Conservation (phyloP, 371 early-diverging fungal species). For the Mucor circinelloides region DNA sequence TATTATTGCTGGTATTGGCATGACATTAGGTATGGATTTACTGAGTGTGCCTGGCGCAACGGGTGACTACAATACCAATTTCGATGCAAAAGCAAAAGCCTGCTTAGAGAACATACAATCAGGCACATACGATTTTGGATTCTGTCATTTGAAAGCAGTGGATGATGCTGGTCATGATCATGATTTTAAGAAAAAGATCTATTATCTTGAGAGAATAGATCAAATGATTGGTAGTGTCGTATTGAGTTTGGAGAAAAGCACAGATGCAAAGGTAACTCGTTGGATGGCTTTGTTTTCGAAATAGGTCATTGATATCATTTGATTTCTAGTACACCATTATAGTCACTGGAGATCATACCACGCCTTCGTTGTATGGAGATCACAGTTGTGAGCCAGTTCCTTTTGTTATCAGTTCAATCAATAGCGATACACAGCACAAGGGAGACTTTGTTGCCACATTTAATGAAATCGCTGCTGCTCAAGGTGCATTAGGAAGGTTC, state of each 20-base stretch:
- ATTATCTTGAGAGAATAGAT: constrained; percentile 50
- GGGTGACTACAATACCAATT: constrained; percentile 52
- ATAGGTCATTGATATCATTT: too few relatives aligned
- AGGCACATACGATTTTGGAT: constrained; percentile 45
- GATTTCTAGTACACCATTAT: constrained; percentile 36
- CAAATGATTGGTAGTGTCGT: constrained; percentile 42
- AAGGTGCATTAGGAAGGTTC: constrained; percentile 47
- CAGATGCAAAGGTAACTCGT: background rate
- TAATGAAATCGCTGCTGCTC: constrained; percentile 34
- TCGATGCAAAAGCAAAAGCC: constrained; percentile 47
- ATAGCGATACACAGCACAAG: background rate
- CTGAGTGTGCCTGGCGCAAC: constrained; percentile 52
- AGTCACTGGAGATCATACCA: constrained; percentile 60
- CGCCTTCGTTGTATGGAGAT: constrained; percentile 51
- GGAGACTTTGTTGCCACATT: constrained; percentile 32
- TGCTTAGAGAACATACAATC: constrained; percentile 21
- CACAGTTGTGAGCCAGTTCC: constrained; percentile 60
- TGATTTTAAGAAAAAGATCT: constrained; percentile 12
- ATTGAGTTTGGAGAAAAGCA: constrained; percentile 15
- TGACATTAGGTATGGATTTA: constrained; percentile 51
- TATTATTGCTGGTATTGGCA: constrained; percentile 58
- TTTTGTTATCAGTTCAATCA: constrained; percentile 31
- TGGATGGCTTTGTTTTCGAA: background rate
- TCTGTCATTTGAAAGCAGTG: constrained; percentile 59
- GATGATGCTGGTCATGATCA: constrained; percentile 49